These are phyloP conservation scores for Lagenidium giganteum DNA, from an alignment of 352 stramenopile genomes.

Conservation along the genomic window DNA sequence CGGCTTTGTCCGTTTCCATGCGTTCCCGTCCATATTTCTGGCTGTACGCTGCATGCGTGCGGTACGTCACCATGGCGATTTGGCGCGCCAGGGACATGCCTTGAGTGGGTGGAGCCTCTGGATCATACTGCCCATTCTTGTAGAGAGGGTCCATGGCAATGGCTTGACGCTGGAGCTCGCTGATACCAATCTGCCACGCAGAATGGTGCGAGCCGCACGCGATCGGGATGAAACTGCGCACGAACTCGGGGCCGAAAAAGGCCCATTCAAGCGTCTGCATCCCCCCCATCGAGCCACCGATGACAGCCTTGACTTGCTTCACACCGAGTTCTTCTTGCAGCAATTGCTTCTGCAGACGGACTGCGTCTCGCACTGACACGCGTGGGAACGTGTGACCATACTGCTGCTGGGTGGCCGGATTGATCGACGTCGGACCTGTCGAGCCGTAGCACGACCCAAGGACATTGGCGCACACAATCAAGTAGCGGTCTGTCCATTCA, in stretches of 20 bases:
- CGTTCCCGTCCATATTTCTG: conserved; percentile 90
- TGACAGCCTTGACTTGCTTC: conserved; percentile 81
- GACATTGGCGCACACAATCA: conserved; percentile 95
- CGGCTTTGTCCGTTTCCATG: conserved; percentile 2
- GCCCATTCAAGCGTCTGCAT: conserved; percentile 98
- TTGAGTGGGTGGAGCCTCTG: conserved; percentile 45
- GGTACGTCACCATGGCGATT: conserved; percentile 97
- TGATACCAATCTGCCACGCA: conserved; percentile 96
- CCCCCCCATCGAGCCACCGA: conserved; percentile 95
- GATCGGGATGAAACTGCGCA: conserved; percentile 90
- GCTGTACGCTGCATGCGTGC: conserved; percentile 87
- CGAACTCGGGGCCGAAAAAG: conserved; percentile 72
- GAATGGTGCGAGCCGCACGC: conserved; percentile 92
- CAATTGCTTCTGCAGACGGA: conserved; percentile 86
- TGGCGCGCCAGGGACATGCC: conserved; percentile 91
- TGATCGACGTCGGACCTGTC: conserved; percentile 78
- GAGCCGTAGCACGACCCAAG: conserved; percentile 95
- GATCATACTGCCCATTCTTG: conserved; percentile 73
- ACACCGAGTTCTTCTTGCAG: conserved; percentile 88
- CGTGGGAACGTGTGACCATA: conserved; percentile 91
- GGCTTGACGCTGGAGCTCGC: conserved; percentile 93
- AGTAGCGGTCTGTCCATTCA: conserved; percentile 95
- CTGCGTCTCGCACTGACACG: conserved; percentile 92
- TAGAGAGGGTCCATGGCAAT: conserved; percentile 95
- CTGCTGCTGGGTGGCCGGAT: conserved; percentile 50